Conservation (phyloP, 495 filamentous ascomycete species). For the Cairneyella variabilis region DNA sequence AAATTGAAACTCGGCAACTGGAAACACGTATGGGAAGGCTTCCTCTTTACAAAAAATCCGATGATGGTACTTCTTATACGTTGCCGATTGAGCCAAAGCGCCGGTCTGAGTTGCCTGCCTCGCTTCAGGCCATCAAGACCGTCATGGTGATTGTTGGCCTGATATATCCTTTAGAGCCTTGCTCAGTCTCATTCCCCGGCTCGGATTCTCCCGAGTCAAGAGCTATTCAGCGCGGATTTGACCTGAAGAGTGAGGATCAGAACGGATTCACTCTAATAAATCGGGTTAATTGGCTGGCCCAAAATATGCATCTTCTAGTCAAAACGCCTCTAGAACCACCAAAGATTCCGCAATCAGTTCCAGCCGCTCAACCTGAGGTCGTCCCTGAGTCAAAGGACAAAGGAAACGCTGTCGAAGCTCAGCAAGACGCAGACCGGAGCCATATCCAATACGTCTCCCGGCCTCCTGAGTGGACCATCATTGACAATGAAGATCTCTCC, state of each 20-base stretch:
- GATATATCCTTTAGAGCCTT: conserved; percentile 68
- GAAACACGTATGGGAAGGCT: conserved; percentile 73
- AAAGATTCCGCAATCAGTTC: background rate
- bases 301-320: conserved; percentile 69
- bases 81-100: conserved; percentile 70
- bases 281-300: conserved; percentile 72
- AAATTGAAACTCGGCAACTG: conserved; percentile 65
- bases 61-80: conserved; percentile 66
- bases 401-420: conserved; percentile 24
- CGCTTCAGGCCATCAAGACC: conserved; percentile 59
- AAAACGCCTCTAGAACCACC: conserved; percentile 34
- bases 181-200: conserved; percentile 61
- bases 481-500: conserved; percentile 24
- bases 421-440: conserved; percentile 26
- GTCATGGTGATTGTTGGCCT: conserved; percentile 68
- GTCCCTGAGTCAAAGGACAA: conserved; percentile 9
- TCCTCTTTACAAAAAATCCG: conserved; percentile 64
- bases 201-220: conserved; percentile 57
- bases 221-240: conserved; percentile 62
- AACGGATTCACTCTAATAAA: conserved; percentile 63
- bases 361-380: background rate
- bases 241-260: conserved; percentile 50
- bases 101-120: conserved; percentile 53
- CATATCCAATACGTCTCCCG: conserved; percentile 76
- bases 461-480: conserved; percentile 74